A percentile compares a stretch with the other conserved stretches of the same genome.
These are phyloP conservation scores for Pleochaeta shiraiana DNA, from an alignment of 2,329 filamentous ascomycete species.

Conservation along the genomic window DNA sequence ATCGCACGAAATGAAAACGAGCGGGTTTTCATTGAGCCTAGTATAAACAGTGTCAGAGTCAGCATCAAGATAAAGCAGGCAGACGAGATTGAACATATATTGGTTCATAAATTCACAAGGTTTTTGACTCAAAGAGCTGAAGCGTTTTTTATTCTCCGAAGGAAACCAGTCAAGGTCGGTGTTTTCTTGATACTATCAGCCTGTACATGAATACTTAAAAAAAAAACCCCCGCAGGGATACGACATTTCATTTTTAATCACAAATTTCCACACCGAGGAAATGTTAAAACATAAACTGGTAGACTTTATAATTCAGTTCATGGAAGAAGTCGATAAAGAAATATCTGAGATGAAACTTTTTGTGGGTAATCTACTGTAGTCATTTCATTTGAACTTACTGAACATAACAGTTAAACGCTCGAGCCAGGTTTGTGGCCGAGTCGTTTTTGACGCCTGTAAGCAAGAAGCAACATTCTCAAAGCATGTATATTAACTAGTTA, in stretches of 20 bases:
- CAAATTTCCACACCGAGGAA: slow-evolving; percentile 95
- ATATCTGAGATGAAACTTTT: slow-evolving; percentile 99
- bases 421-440: slow-evolving; percentile 93
- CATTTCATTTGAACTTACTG: not conserved
- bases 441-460: slow-evolving; percentile 87
- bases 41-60: slow-evolving; percentile 89
- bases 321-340: slow-evolving; percentile 99
- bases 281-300: slow-evolving; percentile 99
- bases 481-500: too few species aligned
- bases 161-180: slow-evolving; percentile 78
- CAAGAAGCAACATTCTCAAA: too few species aligned
- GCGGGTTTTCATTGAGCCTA: slow-evolving; percentile 86
- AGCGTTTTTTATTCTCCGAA: slow-evolving; percentile 85
- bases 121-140: slow-evolving; percentile 94
- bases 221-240: slow-evolving; percentile 81
- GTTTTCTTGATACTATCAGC: too few species aligned
- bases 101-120: slow-evolving; percentile 95
- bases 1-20: slow-evolving; percentile 95
- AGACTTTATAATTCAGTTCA: slow-evolving; percentile 98
- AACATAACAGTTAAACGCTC: slow-evolving; percentile 60
- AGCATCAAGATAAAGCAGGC: slow-evolving; percentile 99
- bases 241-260: slow-evolving; percentile 96
- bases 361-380: slow-evolving; percentile 32
- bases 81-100: slow-evolving; percentile 93
- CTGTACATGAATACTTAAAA: slow-evolving; percentile 5